Evolutionary conservation across 345 rosid species (phyloP), one percentile per base, ranked within the genome.

Genomic region (Cardamine resedifolia): DNA sequence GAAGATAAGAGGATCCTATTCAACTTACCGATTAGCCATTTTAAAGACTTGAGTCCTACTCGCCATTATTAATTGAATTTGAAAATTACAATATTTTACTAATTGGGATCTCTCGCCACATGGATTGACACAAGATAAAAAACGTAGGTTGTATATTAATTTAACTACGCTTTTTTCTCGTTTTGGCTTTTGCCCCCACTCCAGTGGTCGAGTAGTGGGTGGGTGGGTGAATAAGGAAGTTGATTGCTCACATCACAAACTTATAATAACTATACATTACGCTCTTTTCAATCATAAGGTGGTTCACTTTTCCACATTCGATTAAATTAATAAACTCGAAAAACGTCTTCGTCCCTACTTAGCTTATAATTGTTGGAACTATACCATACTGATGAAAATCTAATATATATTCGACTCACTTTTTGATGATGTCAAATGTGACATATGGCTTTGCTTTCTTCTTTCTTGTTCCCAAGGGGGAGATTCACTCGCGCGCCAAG

Each of bases 181-280:
- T 27, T 38, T 49, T 75, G 68, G 73, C 74, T 67, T 74, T 75
- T 75, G 73, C 68, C 73, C 39, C 63, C 63, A 60, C 66, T 51
- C 69, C 73, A 60, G 68, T 50, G 39, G 56, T 50, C 47, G 72
- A 55, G 58, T 66, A 26, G 65, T 66, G 33, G 78, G 38, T 36
- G 62, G 62, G 78, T 67, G 20, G 8, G 39, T n/a, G n/a, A n/a
- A n/a, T n/a, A n/a, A 50, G 14, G 66, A 74, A 51, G 73, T 50
- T 67, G 62, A 41, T 31, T 30, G 73, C 68, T 75, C 64, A 59
- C 62, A 60, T 74, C 68, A 75, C 78, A 51, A 23, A 60, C 66
- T 51, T 43, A 67, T 18, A 58, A 66, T 66, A 65, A 73, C 67
- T 49, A 28, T 57, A 56, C 4, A n/a, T 4, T 41, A 10, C 16